A percentile compares a stretch with the other conserved stretches of the same genome.
These are phyloP conservation scores for Plasmodium vinckei DNA, from an alignment of 169 alveolate species.

Conservation along the genomic window DNA sequence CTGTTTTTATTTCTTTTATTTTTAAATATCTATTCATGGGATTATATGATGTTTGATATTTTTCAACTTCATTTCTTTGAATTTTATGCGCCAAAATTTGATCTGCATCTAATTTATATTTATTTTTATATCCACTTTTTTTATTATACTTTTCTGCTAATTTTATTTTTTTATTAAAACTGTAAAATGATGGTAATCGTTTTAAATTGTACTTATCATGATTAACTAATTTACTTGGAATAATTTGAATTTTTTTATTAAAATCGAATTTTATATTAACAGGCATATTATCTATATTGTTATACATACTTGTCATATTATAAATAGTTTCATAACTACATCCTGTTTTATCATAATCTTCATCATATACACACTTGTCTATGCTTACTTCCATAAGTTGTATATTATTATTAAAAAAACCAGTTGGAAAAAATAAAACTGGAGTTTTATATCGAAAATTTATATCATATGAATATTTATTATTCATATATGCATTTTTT, in stretches of 20 bases:
- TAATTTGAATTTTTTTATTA: slow-evolving; percentile 18
- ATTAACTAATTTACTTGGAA: slow-evolving; percentile 20
- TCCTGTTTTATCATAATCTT: not conserved
- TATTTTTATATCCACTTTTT: slow-evolving; percentile 4
- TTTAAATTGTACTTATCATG: not conserved
- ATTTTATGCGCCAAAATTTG: slow-evolving; percentile 1
- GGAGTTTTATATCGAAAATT: slow-evolving; percentile 23
- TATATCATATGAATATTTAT: slow-evolving; percentile 44
- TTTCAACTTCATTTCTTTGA: slow-evolving; percentile 17
- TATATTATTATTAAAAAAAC: slow-evolving; percentile 53
- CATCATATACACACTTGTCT: slow-evolving; percentile 34
- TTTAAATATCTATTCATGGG: slow-evolving; percentile 60
- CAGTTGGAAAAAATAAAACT: slow-evolving; percentile 55
- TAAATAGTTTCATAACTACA: not conserved
- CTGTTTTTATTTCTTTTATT: slow-evolving; percentile 81
- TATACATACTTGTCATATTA: not conserved
- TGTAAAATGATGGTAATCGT: slow-evolving; percentile 17
- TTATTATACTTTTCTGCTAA: slow-evolving; percentile 54
- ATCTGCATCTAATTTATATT: slow-evolving; percentile 14
- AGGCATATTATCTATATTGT: slow-evolving; percentile 4
- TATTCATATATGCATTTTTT: slow-evolving; percentile 13
- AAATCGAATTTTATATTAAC: slow-evolving; percentile 18
- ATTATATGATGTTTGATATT: slow-evolving; percentile 9
- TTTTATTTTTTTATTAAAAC: not conserved
- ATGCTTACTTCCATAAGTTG: slow-evolving; percentile 34